Conservation (phyloP, 352 stramenopile species). For the Plasmopara halstedii region DNA sequence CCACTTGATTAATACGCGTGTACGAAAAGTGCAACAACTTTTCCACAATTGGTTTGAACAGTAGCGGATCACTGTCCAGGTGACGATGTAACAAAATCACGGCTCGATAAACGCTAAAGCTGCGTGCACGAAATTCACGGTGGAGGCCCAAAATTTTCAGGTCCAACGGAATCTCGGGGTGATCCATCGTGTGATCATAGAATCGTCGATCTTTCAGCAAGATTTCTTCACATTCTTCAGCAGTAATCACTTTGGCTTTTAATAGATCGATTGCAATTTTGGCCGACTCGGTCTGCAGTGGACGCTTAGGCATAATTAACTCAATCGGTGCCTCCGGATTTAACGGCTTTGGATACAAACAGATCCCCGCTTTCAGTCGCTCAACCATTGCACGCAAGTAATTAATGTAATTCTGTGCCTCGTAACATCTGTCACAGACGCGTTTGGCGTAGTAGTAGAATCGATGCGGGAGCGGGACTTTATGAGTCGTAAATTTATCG, state of each 20-base stretch:
- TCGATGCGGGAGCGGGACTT: conserved; percentile 69
- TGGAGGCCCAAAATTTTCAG: conserved; percentile 81
- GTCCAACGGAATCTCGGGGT: conserved; percentile 79
- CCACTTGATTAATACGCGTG: conserved; percentile 85
- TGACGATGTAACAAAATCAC: conserved; percentile 82
- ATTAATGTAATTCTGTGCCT: conserved; percentile 80
- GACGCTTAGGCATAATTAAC: conserved; percentile 82
- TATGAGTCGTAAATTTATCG: conserved; percentile 75
- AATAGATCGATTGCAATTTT: conserved; percentile 85
- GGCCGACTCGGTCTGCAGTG: conserved; percentile 66
- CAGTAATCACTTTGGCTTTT: conserved; percentile 74
- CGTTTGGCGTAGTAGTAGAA: conserved; percentile 79
- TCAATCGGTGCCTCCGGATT: conserved; percentile 81
- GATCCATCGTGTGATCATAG: conserved; percentile 74
- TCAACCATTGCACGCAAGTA: conserved; percentile 82
- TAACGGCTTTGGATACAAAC: conserved; percentile 77
- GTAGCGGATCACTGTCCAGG: conserved; percentile 73
- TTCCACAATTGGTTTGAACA: conserved; percentile 85
- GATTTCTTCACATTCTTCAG: conserved; percentile 84
- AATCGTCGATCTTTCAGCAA: conserved; percentile 76
- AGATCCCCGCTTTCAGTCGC: conserved; percentile 79
- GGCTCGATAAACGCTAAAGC: conserved; percentile 76
- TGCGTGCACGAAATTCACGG: conserved; percentile 76
- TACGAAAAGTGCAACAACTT: conserved; percentile 81
- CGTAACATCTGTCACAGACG: conserved; percentile 80